Evolutionary conservation across 2,329 filamentous ascomycete species (phyloP), one percentile per base, ranked within the genome.

Genomic region (Lachnellula hyalina): DNA sequence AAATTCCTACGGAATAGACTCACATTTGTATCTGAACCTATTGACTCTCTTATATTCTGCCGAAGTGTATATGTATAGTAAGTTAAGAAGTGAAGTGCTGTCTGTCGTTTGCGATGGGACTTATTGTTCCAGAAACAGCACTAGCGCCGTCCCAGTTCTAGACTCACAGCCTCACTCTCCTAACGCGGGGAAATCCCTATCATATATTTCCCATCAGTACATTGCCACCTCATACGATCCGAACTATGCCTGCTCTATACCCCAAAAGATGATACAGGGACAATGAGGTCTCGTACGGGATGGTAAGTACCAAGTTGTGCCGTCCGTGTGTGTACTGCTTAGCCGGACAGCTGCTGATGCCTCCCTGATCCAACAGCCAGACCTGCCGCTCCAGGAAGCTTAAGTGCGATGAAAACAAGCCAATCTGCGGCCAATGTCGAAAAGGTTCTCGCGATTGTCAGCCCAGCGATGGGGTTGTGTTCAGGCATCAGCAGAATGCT

Each of bases 401-500:
- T 59, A 85, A 85, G 73, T 86, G 83, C 69, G 80, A 83, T 63
- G 83, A 85, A 68, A 76, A 77, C 66, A 82, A 80, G 60, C 83
- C 82, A 11, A 68, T 77, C 38, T 86, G 83, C 65, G 76, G 79
- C 35, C 81, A 84, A 68, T 86, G 83, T 68, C 73, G 56, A 25
- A 68, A 84, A 68, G 82, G 80, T 5, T 77, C 76, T 47, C 75
- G 83, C 62, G 76, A 82, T 68, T 86, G 83, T 68, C 72, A 80
- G 46, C 80, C 80, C 23, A 82, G 79, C 64, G 81, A 82, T 58
- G 82, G 81, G 50, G 78, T 86, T 62, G 80, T 85, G 45, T 87
- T 86, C 64, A 79, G 83, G 53, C 84, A 87, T 68, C 83, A 86
- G 65, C 83, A 86, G 70, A 86, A 86, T 76, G 82, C 83, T 32